Evolutionary conservation across 2,329 filamentous ascomycete genomes (phyloP).

Genomic region (Raffaelea albimanens): DNA sequence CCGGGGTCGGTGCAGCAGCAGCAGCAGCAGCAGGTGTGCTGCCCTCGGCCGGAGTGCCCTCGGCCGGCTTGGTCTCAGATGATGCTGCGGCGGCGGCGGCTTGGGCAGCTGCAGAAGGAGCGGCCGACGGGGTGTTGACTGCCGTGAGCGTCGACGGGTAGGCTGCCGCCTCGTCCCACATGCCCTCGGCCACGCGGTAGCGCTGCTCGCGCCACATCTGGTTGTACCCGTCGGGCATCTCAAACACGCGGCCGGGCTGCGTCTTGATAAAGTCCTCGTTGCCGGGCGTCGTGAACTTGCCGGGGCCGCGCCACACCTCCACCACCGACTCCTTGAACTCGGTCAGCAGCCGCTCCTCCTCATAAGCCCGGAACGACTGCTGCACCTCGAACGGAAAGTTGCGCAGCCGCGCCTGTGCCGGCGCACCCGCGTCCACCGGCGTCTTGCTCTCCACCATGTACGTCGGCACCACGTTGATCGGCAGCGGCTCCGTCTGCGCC

Average conservation of each 20-base stretch:
- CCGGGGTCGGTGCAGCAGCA: too few species aligned
- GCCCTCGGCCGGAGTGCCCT: not conserved
- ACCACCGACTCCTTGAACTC: constrained; percentile 98
- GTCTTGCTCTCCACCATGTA: constrained; percentile 84
- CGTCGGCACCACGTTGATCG: constrained; percentile 64
- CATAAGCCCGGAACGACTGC: constrained; percentile 67
- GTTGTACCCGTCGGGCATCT: constrained; percentile 96
- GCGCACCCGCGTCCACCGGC: constrained; percentile 74
- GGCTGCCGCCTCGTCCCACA: constrained; percentile 81
- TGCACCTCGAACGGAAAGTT: constrained; percentile 53
- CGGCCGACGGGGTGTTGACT: constrained; percentile 11
- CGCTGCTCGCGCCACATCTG: constrained; percentile 87
- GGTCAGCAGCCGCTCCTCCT: constrained; percentile 87
- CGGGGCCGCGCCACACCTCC: constrained; percentile 81
- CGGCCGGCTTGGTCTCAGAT: not conserved
- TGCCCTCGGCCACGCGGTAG: constrained; percentile 74
- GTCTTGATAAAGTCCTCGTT: constrained; percentile 69
- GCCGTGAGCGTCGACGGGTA: constrained; percentile 36
- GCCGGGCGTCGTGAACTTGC: constrained; percentile 50
- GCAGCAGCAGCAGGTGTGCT: constrained; percentile 11
- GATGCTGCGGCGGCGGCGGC: constrained; percentile 16
- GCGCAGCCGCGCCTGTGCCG: constrained; percentile 66
- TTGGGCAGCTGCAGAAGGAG: too few species aligned
- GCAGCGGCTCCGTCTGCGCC: constrained; percentile 37
- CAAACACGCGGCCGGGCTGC: constrained; percentile 77